Conservation (phyloP, 768 basidiomycete genomes). For the Collybia nuda region DNA sequence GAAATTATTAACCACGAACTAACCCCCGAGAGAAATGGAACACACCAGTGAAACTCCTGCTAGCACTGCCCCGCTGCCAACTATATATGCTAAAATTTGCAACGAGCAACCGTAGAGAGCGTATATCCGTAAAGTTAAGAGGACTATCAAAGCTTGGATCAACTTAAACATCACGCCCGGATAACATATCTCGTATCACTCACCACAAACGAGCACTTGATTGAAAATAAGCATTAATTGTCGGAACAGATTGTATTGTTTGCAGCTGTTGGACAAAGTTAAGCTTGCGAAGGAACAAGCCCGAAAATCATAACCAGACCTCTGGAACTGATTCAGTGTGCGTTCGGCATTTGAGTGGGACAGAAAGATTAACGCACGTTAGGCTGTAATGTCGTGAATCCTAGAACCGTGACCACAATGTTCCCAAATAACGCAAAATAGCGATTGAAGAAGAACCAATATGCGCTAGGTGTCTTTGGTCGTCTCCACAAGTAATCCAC, state of each 20-base stretch:
- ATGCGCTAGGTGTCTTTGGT: slow-evolving; percentile 34
- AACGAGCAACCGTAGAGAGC: slow-evolving; percentile 46
- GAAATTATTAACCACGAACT: neutral
- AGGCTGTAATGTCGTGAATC: slow-evolving; percentile 22
- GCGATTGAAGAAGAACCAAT: slow-evolving; percentile 49
- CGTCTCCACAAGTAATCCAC: slow-evolving; percentile 44
- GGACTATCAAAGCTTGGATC: slow-evolving; percentile 23
- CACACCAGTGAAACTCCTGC: slow-evolving; percentile 34
- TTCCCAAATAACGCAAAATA: slow-evolving; percentile 46
- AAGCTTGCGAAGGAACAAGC: no score
- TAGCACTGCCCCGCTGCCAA: slow-evolving; percentile 29
- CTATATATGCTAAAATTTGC: slow-evolving; percentile 33
- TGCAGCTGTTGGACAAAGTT: slow-evolving; percentile 32
- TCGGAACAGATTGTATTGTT: slow-evolving; percentile 33
- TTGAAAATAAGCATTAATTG: slow-evolving; percentile 40
- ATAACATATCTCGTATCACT: slow-evolving; percentile 13
- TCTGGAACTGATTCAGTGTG: slow-evolving; percentile 2
- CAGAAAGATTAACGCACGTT: slow-evolving; percentile 15
- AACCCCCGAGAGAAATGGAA: slow-evolving; percentile 5
- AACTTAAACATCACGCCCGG: neutral
- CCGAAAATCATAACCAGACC: slow-evolving; percentile 6
- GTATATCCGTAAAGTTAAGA: slow-evolving; percentile 46
- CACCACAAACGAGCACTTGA: slow-evolving; percentile 47
- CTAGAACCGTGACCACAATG: slow-evolving; percentile 27
- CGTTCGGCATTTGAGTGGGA: no score